Percentiles rank a stretch among this genome's conserved stretches.
phyloP scores from a whole-genome alignment of 495 filamentous ascomycete species.

The Podospora comata region DNA sequence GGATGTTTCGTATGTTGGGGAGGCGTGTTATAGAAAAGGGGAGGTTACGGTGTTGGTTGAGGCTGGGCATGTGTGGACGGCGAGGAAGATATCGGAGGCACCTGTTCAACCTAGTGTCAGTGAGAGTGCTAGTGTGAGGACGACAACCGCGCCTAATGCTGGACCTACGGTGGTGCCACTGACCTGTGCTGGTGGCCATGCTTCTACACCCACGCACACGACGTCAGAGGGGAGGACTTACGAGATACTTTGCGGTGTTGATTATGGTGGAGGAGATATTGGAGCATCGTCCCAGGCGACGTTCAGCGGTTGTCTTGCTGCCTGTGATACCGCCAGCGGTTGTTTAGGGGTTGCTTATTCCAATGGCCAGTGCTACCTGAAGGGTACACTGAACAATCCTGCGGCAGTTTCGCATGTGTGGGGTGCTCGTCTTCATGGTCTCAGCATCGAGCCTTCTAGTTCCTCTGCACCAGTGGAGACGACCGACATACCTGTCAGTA shows the following conservation, averaged over 20 bases:
- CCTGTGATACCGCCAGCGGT: constrained; percentile 2
- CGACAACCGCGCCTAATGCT: background rate
- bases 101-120: background rate
- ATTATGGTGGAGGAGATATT: constrained; percentile 12
- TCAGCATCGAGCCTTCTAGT: background rate
- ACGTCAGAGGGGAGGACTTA: background rate
- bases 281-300: background rate
- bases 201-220: background rate
- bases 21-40: background rate
- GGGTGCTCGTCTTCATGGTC: background rate
- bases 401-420: background rate
- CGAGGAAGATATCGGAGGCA: background rate
- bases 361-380: constrained; percentile 14
- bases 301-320: constrained; percentile 5
- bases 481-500: background rate
- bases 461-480: background rate
- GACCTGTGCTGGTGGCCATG: background rate
- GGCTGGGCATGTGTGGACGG: background rate
- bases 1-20: background rate
- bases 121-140: background rate
- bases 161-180: background rate
- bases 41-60: background rate
- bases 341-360: constrained; percentile 12
- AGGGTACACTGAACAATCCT: background rate
- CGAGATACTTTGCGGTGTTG: constrained; percentile 3